These are phyloP conservation scores for Castanospermum australe DNA, from an alignment of 306 rosid genomes.

Conservation along the genomic window DNA sequence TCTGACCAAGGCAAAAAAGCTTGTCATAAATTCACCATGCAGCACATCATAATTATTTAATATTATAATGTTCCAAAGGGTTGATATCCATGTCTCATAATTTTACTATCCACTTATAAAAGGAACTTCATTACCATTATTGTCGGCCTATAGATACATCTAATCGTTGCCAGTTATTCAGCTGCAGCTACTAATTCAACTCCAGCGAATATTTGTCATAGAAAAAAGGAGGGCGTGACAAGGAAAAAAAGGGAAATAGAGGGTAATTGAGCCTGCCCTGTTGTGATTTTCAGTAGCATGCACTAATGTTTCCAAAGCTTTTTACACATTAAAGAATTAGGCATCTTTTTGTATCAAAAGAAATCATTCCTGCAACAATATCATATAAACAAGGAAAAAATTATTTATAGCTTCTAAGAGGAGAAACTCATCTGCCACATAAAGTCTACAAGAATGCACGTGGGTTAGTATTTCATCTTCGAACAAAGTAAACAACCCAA, in stretches of 20 bases:
- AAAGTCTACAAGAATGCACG: conserved; percentile 75
- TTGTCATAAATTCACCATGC: neutral
- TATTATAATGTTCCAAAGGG: conserved; percentile 1
- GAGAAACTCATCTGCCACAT: conserved; percentile 98
- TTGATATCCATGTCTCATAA: conserved; percentile 8
- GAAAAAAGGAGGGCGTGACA: conserved; percentile 6
- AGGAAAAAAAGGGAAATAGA: neutral
- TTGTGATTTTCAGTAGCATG: conserved; percentile 20
- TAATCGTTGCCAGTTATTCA: conserved; percentile 21
- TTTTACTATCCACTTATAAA: neutral
- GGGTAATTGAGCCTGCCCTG: conserved; percentile 3
- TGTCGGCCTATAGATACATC: conserved; percentile 11
- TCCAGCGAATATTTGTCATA: neutral
- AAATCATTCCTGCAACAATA: conserved; percentile 48
- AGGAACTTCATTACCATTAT: conserved; percentile 4
- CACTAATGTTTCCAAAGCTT: conserved; percentile 28
- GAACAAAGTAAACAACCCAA: conserved; percentile 43
- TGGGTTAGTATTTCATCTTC: conserved; percentile 61
- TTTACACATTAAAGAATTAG: conserved; percentile 24
- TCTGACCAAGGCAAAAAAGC: neutral
- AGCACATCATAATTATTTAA: conserved; percentile 19
- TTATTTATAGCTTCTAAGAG: conserved; percentile 90
- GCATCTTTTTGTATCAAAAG: conserved; percentile 42
- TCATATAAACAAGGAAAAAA: conserved; percentile 44
- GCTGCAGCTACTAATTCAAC: conserved; percentile 23